phyloP scores from a whole-genome alignment of 495 filamentous ascomycete genomes.

The Aspergillus sclerotioniger region DNA sequence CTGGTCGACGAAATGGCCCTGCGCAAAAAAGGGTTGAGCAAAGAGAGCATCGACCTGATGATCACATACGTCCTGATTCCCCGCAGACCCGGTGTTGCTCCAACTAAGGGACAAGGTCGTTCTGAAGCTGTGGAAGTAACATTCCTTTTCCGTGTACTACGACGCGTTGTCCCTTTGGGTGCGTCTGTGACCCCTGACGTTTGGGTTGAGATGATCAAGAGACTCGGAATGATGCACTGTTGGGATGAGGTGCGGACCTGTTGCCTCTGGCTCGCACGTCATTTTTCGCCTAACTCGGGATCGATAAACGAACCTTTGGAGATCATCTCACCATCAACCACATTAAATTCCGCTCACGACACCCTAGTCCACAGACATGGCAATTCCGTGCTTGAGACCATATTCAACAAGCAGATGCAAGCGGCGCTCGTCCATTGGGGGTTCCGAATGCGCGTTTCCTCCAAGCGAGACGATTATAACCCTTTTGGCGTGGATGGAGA shows the following conservation, averaged over 20 bases:
- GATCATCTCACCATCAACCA: conserved; percentile 1
- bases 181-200: conserved; percentile 30
- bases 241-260: conserved; percentile 40
- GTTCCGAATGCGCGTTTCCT: conserved; percentile 42
- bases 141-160: conserved; percentile 36
- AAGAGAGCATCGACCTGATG: conserved; percentile 39
- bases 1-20: conserved; percentile 37
- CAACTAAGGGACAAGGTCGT: conserved; percentile 17
- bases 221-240: conserved; percentile 35
- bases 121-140: conserved; percentile 26
- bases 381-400: conserved; percentile 30
- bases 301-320: not conserved
- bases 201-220: conserved; percentile 45
- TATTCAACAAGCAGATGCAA: conserved; percentile 49
- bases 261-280: conserved; percentile 42
- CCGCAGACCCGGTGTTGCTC: conserved; percentile 30
- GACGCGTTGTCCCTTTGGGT: conserved; percentile 33
- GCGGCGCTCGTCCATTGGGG: conserved; percentile 59
- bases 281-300: conserved; percentile 27
- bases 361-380: not conserved
- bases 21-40: conserved; percentile 24
- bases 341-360: not conserved
- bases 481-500: conserved; percentile 12
- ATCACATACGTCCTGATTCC: conserved; percentile 30
- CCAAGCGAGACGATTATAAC: conserved; percentile 9